Evolutionary conservation across 2,329 filamentous ascomycete species (phyloP).

Genomic region (Phialemoniopsis sp.): DNA sequence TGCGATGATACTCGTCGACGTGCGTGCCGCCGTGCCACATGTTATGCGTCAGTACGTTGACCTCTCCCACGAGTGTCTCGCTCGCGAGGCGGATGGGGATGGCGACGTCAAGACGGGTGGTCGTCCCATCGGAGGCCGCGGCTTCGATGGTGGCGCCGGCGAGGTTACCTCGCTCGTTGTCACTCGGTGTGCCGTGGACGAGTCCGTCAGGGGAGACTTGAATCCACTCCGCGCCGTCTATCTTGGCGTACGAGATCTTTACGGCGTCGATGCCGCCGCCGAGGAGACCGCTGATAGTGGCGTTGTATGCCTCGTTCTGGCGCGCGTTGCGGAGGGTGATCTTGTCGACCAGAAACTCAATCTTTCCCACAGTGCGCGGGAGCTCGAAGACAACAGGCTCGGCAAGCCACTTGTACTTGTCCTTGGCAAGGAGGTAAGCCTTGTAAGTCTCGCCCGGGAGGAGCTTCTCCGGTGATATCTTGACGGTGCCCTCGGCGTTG

Average conservation of each 20-base stretch:
- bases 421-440: conserved; percentile 28
- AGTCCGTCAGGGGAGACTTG: conserved; percentile 22
- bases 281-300: conserved; percentile 25
- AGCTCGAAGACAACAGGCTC: conserved; percentile 23
- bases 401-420: conserved; percentile 29
- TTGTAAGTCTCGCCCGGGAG: conserved; percentile 24
- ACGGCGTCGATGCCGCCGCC: conserved; percentile 14
- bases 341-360: conserved; percentile 19
- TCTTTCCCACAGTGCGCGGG: background rate
- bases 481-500: conserved; percentile 16
- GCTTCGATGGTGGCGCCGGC: conserved; percentile 19
- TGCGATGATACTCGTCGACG: conserved; percentile 29
- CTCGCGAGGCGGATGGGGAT: conserved; percentile 23
- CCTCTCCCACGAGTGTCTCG: conserved; percentile 22
- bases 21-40: conserved; percentile 31
- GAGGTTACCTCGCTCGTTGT: no score
- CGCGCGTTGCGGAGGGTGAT: conserved; percentile 29
- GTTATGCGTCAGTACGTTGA: conserved; percentile 32
- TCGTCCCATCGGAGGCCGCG: conserved; percentile 15
- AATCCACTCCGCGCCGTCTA: conserved; percentile 26
- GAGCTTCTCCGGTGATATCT: conserved; percentile 16
- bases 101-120: conserved; percentile 18
- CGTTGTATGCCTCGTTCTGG: conserved; percentile 23
- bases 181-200: conserved; percentile 30
- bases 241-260: conserved; percentile 20